A percentile compares a stretch with the other conserved stretches of the same genome.
Evolutionary conservation across 176 grass and related monocot genomes (phyloP).

Genomic region (Secale cereale): DNA sequence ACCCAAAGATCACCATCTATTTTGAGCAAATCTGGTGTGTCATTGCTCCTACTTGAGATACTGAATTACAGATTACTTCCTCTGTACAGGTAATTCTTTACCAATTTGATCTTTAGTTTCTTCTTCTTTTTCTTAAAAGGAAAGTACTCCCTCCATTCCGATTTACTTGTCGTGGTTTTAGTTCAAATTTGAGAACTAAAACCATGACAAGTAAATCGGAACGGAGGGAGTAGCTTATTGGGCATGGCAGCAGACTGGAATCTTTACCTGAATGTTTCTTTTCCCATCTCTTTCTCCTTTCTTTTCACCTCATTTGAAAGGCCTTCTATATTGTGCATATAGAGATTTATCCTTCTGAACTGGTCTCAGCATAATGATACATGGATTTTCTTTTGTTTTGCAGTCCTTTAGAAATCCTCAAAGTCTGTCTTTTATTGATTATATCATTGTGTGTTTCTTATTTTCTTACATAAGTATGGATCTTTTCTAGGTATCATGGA

Average conservation of each 20-base stretch:
- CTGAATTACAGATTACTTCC: constrained; percentile 97
- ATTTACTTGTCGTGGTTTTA: no score
- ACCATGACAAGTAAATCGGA: no score
- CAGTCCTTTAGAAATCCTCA: neutral
- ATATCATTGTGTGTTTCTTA: constrained; percentile 1
- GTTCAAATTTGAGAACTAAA: no score
- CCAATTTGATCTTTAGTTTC: constrained; percentile 2
- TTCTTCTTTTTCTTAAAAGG: neutral
- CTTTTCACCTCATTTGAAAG: neutral
- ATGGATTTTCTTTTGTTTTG: neutral
- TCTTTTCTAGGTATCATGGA: constrained; percentile 72
- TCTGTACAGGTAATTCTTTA: constrained; percentile 68
- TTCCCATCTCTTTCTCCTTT: constrained; percentile 2
- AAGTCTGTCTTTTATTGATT: neutral
- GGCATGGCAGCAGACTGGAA: no score
- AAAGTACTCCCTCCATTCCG: no score
- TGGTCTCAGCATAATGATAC: neutral
- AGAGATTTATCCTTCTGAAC: neutral
- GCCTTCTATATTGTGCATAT: neutral
- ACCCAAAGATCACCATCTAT: constrained; percentile 92
- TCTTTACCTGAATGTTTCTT: neutral
- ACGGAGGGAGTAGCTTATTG: no score
- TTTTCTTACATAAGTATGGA: constrained; percentile 16
- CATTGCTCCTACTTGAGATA: constrained; percentile 94
- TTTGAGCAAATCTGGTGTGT: constrained; percentile 91